A percentile compares a stretch with the other conserved stretches of the same genome.
These are phyloP conservation scores for Pichia cephalocereana DNA, from an alignment of 805 yeast species.

Conservation along the genomic window DNA sequence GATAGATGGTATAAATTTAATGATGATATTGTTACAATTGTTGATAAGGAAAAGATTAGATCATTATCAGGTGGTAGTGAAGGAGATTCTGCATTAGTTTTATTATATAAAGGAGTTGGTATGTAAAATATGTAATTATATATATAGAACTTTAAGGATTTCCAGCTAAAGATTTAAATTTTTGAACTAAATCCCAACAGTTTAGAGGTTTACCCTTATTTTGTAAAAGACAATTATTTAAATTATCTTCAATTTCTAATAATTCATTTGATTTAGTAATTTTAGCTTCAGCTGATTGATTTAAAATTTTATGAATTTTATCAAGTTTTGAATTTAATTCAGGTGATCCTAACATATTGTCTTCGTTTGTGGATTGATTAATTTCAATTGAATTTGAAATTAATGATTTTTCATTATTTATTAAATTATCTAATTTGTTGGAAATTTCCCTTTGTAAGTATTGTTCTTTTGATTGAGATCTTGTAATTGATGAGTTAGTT, in stretches of 20 bases:
- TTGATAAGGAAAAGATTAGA: constrained; percentile 77
- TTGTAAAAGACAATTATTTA: constrained; percentile 51
- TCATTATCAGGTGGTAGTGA: constrained; percentile 95
- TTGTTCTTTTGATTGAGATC: constrained; percentile 59
- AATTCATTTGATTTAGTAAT: constrained; percentile 31
- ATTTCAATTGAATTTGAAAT: constrained; percentile 24
- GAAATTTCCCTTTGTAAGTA: constrained; percentile 47
- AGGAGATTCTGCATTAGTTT: constrained; percentile 87
- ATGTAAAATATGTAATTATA: constrained; percentile 24
- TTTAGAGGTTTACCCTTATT: constrained; percentile 60
- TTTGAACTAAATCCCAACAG: constrained; percentile 75
- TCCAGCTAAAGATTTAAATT: constrained; percentile 50
- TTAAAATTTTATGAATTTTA: constrained; percentile 26
- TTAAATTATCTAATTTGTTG: neutral
- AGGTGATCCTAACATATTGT: constrained; percentile 17
- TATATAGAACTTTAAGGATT: neutral
- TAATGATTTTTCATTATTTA: constrained; percentile 21
- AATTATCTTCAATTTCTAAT: constrained; percentile 36
- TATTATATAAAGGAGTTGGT: constrained; percentile 78
- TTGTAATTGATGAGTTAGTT: constrained; percentile 36
- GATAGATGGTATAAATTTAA: constrained; percentile 91
- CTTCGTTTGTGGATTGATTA: constrained; percentile 16
- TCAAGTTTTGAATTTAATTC: constrained; percentile 26
- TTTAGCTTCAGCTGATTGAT: constrained; percentile 22
- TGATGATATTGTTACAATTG: constrained; percentile 77